These are phyloP conservation scores for Boletus speciosus DNA, from an alignment of 768 basidiomycete species.

Conservation along the genomic window DNA sequence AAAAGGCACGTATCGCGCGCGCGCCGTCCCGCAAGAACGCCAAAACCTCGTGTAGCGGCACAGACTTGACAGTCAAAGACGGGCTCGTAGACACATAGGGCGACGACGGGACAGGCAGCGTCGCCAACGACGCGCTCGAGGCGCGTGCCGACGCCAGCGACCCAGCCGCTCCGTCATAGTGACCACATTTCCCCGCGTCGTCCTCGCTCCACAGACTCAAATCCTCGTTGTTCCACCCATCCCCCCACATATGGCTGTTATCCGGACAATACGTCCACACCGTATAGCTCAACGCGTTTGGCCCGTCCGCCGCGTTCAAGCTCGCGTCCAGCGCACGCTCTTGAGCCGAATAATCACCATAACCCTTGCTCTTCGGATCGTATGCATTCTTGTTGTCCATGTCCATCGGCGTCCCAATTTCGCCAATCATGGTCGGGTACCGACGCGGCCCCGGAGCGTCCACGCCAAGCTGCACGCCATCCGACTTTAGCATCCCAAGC, in stretches of 20 bases:
- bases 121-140: slow-evolving; percentile 20
- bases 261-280: slow-evolving; percentile 89
- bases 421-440: slow-evolving; percentile 91
- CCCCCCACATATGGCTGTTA: slow-evolving; percentile 84
- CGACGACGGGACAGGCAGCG: slow-evolving; percentile 15
- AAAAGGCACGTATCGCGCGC: slow-evolving; percentile 80
- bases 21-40: slow-evolving; percentile 83
- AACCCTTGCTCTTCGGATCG: slow-evolving; percentile 42
- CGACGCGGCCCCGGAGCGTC: slow-evolving; percentile 5
- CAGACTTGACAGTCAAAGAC: background rate
- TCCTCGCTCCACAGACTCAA: slow-evolving; percentile 83
- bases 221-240: slow-evolving; percentile 97
- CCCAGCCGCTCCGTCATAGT: background rate
- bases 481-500: slow-evolving; percentile 71
- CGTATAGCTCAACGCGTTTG: slow-evolving; percentile 73
- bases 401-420: slow-evolving; percentile 94
- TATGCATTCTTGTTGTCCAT: slow-evolving; percentile 88
- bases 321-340: slow-evolving; percentile 87
- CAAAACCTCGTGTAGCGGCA: slow-evolving; percentile 22
- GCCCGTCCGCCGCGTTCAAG: slow-evolving; percentile 72
- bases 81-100: slow-evolving; percentile 6
- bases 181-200: slow-evolving; percentile 42
- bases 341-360: slow-evolving; percentile 75
- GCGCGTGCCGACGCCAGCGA: slow-evolving; percentile 6
- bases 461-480: slow-evolving; percentile 59